phyloP scores from a whole-genome alignment of 257 asterid genomes.

The Vinca minor region DNA sequence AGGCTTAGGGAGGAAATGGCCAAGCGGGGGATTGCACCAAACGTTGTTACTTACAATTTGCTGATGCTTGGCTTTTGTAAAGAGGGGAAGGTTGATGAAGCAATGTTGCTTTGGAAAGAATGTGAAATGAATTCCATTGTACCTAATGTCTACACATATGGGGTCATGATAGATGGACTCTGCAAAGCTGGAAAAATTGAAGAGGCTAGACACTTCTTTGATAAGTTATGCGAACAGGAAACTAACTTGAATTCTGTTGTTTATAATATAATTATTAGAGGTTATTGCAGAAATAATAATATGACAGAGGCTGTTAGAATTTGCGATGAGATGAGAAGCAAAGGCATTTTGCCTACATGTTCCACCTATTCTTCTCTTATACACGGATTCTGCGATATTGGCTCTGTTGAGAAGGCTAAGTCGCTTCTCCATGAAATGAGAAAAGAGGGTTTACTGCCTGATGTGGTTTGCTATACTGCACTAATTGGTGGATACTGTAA shows the following conservation, averaged over 20 bases:
- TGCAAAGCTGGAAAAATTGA: conserved; percentile 51
- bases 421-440: conserved; percentile 49
- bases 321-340: conserved; percentile 55
- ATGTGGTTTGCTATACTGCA: conserved; percentile 81
- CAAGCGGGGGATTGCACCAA: conserved; percentile 44
- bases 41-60: conserved; percentile 49
- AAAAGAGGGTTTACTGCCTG: conserved; percentile 51
- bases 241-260: conserved; percentile 44
- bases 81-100: conserved; percentile 59
- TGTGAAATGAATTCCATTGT: conserved; percentile 42
- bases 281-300: conserved; percentile 44
- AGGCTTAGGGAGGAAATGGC: conserved; percentile 67
- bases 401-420: conserved; percentile 46
- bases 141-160: conserved; percentile 44
- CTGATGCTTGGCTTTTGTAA: conserved; percentile 43
- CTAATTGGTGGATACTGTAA: conserved; percentile 68
- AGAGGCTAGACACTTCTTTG: conserved; percentile 47
- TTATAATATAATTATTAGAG: conserved; percentile 59
- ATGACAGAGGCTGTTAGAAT: conserved; percentile 51
- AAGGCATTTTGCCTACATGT: conserved; percentile 41
- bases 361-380: conserved; percentile 63
- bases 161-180: conserved; percentile 61
- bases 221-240: conserved; percentile 35
- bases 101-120: conserved; percentile 71
- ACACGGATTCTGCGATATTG: conserved; percentile 58